These are phyloP conservation scores for Sphagnum fallax DNA, from an alignment of 228 moss, liverwort and hornwort species.

Conservation along the genomic window DNA sequence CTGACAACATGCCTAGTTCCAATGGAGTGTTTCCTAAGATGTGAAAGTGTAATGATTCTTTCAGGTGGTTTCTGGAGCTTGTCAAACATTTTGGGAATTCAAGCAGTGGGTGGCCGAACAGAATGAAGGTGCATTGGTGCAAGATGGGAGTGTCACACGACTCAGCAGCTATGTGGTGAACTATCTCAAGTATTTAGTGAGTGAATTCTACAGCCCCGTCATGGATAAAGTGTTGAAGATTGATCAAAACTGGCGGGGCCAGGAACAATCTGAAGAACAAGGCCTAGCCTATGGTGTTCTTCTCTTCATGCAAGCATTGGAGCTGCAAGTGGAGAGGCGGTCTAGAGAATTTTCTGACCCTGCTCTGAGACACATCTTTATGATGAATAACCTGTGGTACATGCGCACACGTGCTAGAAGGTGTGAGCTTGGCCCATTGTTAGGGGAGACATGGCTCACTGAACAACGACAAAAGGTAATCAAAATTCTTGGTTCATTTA, in stretches of 20 bases:
- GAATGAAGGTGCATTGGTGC: conserved; percentile 42
- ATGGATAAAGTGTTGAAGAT: conserved; percentile 80
- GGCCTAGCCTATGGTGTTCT: conserved; percentile 57
- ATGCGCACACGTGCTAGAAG: conserved; percentile 74
- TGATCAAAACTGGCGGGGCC: conserved; percentile 61
- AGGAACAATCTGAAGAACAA: conserved; percentile 32
- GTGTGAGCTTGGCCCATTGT: conserved; percentile 50
- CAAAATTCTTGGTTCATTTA: not conserved
- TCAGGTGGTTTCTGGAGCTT: conserved; percentile 57
- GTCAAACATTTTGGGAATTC: conserved; percentile 66
- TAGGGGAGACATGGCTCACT: conserved; percentile 73
- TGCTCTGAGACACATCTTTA: conserved; percentile 58
- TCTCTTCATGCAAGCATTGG: conserved; percentile 66
- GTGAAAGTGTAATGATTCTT: no score
- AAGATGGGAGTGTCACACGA: conserved; percentile 60
- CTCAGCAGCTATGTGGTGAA: conserved; percentile 91
- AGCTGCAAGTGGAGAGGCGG: conserved; percentile 54
- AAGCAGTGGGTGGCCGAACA: conserved; percentile 60
- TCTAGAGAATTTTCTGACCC: conserved; percentile 60
- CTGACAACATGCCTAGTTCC: no score
- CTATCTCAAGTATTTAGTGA: conserved; percentile 73
- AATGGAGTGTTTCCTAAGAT: no score
- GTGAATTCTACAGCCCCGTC: conserved; percentile 64
- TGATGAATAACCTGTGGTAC: conserved; percentile 90
- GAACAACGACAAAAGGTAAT: conserved; percentile 62